phyloP scores from a whole-genome alignment of 202 grass and related monocot genomes.

The Panicum hallii region DNA sequence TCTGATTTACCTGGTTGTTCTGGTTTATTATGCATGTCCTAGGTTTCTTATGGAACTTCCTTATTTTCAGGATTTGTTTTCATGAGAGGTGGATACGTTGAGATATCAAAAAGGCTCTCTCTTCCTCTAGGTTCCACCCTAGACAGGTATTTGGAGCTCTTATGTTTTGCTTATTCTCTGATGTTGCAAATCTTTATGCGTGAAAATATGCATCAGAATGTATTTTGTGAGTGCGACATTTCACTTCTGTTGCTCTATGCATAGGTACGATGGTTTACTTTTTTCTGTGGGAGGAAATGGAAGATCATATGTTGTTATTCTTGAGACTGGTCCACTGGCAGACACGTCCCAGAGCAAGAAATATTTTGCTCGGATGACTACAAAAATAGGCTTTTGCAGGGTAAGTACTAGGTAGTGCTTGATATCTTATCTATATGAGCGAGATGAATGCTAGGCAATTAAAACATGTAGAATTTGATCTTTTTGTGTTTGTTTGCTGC shows the following conservation, averaged over 20 bases:
- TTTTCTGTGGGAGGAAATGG: slow-evolving; percentile 96
- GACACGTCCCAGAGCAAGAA: slow-evolving; percentile 92
- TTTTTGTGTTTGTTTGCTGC: slow-evolving; percentile 43
- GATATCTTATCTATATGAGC: not conserved
- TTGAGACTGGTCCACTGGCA: slow-evolving; percentile 91
- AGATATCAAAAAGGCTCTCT: slow-evolving; percentile 84
- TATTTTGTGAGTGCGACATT: slow-evolving; percentile 26
- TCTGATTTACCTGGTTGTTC: not conserved
- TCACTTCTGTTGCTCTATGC: slow-evolving; percentile 18
- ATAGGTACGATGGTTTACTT: slow-evolving; percentile 93
- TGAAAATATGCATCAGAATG: slow-evolving; percentile 21
- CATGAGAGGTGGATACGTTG: slow-evolving; percentile 91
- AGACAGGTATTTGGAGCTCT: slow-evolving; percentile 66
- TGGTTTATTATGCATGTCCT: slow-evolving; percentile 19
- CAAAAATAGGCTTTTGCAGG: slow-evolving; percentile 95
- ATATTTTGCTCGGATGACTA: slow-evolving; percentile 91
- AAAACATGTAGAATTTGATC: slow-evolving; percentile 14
- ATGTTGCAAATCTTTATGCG: slow-evolving; percentile 20
- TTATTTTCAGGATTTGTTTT: slow-evolving; percentile 85
- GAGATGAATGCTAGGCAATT: slow-evolving; percentile 9
- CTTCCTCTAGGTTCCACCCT: slow-evolving; percentile 95
- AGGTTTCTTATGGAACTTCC: not conserved
- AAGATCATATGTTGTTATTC: slow-evolving; percentile 92
- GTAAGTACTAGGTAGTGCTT: slow-evolving; percentile 56
- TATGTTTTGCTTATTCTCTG: slow-evolving; percentile 38